These are phyloP conservation scores for Suillus subalutaceus DNA, from an alignment of 768 basidiomycete species.

Conservation along the genomic window DNA sequence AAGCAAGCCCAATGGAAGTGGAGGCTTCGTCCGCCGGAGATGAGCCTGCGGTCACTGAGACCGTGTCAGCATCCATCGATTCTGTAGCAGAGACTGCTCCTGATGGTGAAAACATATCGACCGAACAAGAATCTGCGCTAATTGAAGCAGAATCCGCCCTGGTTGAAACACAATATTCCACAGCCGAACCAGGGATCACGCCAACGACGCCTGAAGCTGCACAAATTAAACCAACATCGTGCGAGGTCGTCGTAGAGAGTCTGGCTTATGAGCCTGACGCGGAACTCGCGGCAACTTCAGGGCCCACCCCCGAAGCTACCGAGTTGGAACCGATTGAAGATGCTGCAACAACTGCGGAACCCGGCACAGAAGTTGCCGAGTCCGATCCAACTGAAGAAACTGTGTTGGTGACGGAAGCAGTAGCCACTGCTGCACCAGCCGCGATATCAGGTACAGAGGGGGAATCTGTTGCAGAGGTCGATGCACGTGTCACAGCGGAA, in stretches of 20 bases:
- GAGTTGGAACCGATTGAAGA: not conserved
- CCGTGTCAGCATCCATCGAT: not conserved
- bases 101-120: not conserved
- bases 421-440: not conserved
- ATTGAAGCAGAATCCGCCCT: not conserved
- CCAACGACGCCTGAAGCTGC: not conserved
- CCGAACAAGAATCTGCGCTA: too few species aligned
- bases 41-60: not conserved
- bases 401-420: not conserved
- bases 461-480: not conserved
- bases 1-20: not conserved
- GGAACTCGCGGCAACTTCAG: not conserved
- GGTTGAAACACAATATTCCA: not conserved
- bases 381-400: not conserved
- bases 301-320: not conserved
- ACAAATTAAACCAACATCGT: not conserved
- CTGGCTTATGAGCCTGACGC: not conserved
- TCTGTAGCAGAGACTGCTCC: not conserved
- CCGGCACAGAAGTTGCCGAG: conserved; percentile 2
- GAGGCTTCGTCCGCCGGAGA: not conserved
- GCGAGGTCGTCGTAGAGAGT: not conserved
- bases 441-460: not conserved
- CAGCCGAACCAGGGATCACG: not conserved
- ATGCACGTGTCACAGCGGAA: not conserved
- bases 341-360: not conserved